Conservation (phyloP, 352 stramenopile species). For the Globisporangium okanoganense region DNA sequence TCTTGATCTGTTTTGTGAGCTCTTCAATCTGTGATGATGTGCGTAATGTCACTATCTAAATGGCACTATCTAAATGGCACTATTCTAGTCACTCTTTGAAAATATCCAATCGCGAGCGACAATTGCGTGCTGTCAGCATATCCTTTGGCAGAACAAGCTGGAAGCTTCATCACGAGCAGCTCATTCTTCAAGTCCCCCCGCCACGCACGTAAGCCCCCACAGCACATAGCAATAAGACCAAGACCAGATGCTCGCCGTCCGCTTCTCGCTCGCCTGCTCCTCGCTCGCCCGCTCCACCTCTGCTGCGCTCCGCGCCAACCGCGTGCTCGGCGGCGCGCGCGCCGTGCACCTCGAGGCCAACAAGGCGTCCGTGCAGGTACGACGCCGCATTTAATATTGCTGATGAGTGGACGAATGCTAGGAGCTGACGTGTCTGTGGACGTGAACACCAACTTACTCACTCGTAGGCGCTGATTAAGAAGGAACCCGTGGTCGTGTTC, state of each 20-base stretch:
- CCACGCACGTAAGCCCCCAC: not conserved
- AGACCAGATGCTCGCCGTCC: conserved; percentile 13
- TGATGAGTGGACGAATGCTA: too few relatives aligned
- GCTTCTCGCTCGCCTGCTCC: conserved; percentile 2
- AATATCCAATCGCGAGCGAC: not conserved
- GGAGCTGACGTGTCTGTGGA: not conserved
- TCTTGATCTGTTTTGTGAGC: not conserved
- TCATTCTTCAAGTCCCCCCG: conserved; percentile 7
- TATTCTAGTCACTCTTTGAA: conserved; percentile 3
- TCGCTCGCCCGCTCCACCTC: conserved; percentile 2
- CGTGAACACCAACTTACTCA: not conserved
- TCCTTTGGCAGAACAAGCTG: not conserved
- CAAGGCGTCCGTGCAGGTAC: conserved; percentile 53
- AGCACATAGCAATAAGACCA: not conserved
- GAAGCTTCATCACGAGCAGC: conserved; percentile 1
- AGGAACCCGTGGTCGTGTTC: conserved; percentile 88
- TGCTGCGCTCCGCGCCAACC: conserved; percentile 8
- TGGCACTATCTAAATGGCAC: not conserved
- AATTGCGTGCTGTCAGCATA: conserved; percentile 5
- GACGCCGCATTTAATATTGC: not conserved
- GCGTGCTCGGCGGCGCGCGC: conserved; percentile 22
- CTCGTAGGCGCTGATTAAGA: conserved; percentile 48
- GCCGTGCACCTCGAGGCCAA: conserved; percentile 59
- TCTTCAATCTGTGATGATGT: not conserved
- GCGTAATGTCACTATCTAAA: not conserved